Evolutionary conservation across 2,329 filamentous ascomycete species (phyloP), one percentile per base, ranked within the genome.

Genomic region (Aspergillus sojae): DNA sequence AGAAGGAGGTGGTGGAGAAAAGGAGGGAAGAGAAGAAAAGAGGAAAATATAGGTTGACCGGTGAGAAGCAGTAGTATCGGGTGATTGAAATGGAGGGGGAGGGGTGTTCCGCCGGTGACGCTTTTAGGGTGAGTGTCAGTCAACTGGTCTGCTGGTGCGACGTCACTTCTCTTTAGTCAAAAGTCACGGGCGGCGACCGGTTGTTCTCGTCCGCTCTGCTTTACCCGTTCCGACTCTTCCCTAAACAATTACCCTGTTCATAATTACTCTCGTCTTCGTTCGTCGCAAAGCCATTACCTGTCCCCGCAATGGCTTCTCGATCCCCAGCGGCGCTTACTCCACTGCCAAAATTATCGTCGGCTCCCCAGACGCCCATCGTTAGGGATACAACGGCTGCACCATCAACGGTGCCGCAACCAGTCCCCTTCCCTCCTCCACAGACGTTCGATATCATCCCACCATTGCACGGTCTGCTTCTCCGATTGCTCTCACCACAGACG

Each of bases 371-470:
- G 36, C 75, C 77, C 52, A 60, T 64, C 48, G 63, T 67, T n/a
- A 74, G 70, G 66, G 71, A 76, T 55, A 39, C n/a, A 50, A 61
- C 70, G 26, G 36, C 36, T 26, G 26, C 50, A 45, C 12, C 32
- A 19, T 23, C 66, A 52, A 63, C 73, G 80, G 82, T 66, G 80
- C 86, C 63, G 85, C 89, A 36, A 61, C 66, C 72, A 50, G 70
- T 73, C 30, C 80, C 86, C 3, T 88, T 90, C 61, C 90, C 95
- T 66, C 86, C 91, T 57, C 91, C 94, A 32, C 90, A 94, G 77
- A 88, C 88, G 57, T 92, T 97, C 80, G 94, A 97, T 81, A 88
- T 93, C 70, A 86, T 96, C 60, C 92, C 93, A 30, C 88, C 93
- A 72, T 87, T 97, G 60, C 89, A 92, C 72, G 85, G 88, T 63